These are phyloP conservation scores for Sclerotinia spermophila DNA, from an alignment of 2,329 filamentous ascomycete genomes.

Conservation along the genomic window DNA sequence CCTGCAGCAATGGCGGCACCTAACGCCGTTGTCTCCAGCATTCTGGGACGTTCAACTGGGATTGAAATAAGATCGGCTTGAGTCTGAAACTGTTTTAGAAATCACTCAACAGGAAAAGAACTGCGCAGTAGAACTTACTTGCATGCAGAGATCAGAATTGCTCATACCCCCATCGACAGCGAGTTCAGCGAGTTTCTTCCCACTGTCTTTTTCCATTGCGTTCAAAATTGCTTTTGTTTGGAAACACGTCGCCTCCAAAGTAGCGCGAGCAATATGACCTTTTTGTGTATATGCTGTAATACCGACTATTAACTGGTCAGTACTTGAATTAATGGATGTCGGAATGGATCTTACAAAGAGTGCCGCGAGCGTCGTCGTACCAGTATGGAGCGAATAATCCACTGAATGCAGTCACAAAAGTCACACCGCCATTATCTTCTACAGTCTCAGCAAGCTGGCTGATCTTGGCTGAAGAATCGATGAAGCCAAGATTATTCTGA, in stretches of 20 bases:
- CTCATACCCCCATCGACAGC: conserved; percentile 71
- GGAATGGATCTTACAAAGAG: conserved; percentile 51
- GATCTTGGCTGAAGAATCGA: conserved; percentile 59
- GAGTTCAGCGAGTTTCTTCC: conserved; percentile 59
- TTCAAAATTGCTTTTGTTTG: conserved; percentile 71
- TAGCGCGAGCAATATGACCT: conserved; percentile 68
- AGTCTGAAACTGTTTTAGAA: conserved; percentile 45
- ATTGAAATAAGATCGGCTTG: conserved; percentile 80
- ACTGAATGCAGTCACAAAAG: conserved; percentile 70
- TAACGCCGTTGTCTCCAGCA: conserved; percentile 80
- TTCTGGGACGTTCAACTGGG: conserved; percentile 70
- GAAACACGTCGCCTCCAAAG: conserved; percentile 69
- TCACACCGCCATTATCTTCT: conserved; percentile 63
- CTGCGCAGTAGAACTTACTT: conserved; percentile 41
- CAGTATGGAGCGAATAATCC: conserved; percentile 72
- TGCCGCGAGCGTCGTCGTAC: conserved; percentile 72
- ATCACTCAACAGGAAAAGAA: background rate
- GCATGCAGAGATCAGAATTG: conserved; percentile 70
- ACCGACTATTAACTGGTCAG: conserved; percentile 45
- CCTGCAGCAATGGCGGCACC: conserved; percentile 80
- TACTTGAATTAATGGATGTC: background rate
- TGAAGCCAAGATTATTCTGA: conserved; percentile 62
- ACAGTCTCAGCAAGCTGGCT: conserved; percentile 61
- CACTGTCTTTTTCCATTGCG: conserved; percentile 69
- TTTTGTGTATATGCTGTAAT: conserved; percentile 67